A percentile compares a stretch with the other conserved stretches of the same genome.
Conservation (phyloP, 176 grass and related monocot genomes). For the Pharus latifolius region DNA sequence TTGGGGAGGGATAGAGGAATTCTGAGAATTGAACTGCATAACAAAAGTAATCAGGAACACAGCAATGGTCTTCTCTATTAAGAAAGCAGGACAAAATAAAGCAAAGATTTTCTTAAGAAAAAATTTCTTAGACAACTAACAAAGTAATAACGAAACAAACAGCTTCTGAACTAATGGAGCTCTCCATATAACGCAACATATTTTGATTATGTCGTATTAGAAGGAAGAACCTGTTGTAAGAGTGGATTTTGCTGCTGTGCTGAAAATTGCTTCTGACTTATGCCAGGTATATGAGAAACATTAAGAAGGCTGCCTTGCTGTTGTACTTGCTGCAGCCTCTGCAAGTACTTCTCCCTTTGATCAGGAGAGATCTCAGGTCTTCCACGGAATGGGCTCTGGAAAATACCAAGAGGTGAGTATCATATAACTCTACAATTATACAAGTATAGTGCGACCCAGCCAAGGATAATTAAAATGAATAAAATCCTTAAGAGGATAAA, state of each 20-base stretch:
- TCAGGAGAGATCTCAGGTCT: slow-evolving; percentile 77
- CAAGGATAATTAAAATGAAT: background rate
- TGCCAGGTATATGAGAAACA: slow-evolving; percentile 36
- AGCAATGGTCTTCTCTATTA: background rate
- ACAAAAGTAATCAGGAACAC: slow-evolving; percentile 21
- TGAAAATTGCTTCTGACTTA: slow-evolving; percentile 73
- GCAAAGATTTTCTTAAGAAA: background rate
- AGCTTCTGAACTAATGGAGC: background rate
- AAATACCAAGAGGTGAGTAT: background rate
- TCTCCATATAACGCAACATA: background rate
- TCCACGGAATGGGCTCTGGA: slow-evolving; percentile 55
- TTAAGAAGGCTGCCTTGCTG: slow-evolving; percentile 63
- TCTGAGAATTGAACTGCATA: slow-evolving; percentile 83
- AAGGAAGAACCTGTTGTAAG: slow-evolving; percentile 63
- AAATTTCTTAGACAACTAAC: background rate
- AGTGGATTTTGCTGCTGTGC: slow-evolving; percentile 73
- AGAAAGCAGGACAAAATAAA: background rate
- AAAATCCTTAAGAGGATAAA: background rate
- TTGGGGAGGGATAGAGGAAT: slow-evolving; percentile 50
- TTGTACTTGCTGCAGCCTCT: slow-evolving; percentile 66
- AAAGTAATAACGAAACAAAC: background rate
- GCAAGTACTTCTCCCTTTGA: slow-evolving; percentile 80
- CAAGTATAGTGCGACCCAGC: background rate
- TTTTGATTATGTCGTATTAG: background rate
- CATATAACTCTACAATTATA: background rate